These are phyloP conservation scores for Coelastrella sp. DNA, from an alignment of 139 green algal species.

Conservation along the genomic window DNA sequence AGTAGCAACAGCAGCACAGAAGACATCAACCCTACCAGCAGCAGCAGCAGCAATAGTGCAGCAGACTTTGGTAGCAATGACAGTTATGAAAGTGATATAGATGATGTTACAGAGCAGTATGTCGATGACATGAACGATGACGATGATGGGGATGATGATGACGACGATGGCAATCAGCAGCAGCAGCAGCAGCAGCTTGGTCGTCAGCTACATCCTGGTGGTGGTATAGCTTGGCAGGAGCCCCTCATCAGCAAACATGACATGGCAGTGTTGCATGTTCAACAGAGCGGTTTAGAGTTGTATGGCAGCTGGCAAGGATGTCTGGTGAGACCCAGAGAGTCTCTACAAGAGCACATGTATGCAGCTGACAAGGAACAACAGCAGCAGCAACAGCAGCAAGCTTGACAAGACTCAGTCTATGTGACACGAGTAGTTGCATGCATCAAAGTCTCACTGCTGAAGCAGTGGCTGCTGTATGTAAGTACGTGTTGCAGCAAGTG, in stretches of 20 bases:
- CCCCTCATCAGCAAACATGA: background rate
- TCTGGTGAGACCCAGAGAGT: background rate
- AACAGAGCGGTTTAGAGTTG: slow-evolving; percentile 14
- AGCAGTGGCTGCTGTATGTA: too few species aligned
- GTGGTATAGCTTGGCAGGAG: background rate
- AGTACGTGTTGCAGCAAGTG: too few species aligned
- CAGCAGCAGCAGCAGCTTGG: too few species aligned
- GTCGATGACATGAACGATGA: too few species aligned
- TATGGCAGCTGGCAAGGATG: slow-evolving; percentile 25
- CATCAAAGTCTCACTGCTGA: too few species aligned
- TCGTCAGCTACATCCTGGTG: background rate
- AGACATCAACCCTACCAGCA: background rate
- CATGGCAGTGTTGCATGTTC: background rate
- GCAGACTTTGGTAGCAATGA: background rate
- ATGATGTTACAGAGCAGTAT: too few species aligned
- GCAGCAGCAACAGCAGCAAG: background rate
- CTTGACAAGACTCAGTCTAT: too few species aligned
- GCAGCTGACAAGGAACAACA: background rate
- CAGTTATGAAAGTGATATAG: background rate
- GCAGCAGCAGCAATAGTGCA: background rate
- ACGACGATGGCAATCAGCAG: too few species aligned
- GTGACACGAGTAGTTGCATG: too few species aligned
- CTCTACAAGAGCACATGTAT: background rate
- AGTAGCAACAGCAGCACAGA: background rate
- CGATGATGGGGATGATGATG: background rate